phyloP scores from a whole-genome alignment of 208 protist species.

The Acanthamoeba castellanii region DNA sequence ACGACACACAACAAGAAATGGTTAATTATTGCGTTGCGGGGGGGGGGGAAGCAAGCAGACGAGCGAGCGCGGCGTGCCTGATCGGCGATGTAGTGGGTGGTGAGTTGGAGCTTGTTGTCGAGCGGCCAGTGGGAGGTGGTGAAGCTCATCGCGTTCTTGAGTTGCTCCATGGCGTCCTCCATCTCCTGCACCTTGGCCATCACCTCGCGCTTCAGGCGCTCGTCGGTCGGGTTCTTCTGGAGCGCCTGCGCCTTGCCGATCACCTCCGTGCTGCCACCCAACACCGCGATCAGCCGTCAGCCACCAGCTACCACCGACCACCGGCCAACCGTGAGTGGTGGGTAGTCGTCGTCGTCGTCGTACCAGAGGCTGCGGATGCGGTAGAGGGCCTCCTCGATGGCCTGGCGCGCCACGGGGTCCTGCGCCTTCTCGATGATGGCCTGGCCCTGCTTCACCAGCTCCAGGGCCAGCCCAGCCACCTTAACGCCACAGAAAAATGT shows the following conservation, averaged over 20 bases:
- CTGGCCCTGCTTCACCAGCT: conserved; percentile 38
- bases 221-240: conserved; percentile 22
- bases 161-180: conserved; percentile 47
- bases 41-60: too few relatives aligned
- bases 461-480: neutral
- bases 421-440: conserved; percentile 33
- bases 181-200: neutral
- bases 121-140: conserved; percentile 18
- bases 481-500: neutral
- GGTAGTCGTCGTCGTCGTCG: too few relatives aligned
- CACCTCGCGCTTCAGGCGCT: conserved; percentile 30
- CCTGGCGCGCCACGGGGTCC: conserved; percentile 41
- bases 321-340: too few relatives aligned
- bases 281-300: neutral
- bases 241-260: conserved; percentile 16
- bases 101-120: conserved; percentile 12
- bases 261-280: neutral
- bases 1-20: neutral
- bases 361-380: conserved; percentile 52
- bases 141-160: conserved; percentile 44
- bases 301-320: neutral
- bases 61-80: neutral
- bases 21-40: too few relatives aligned
- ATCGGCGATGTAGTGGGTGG: conserved; percentile 38
- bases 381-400: conserved; percentile 47